phyloP scores from a whole-genome alignment of 2,329 filamentous ascomycete species.

The Botryotinia globosa region DNA sequence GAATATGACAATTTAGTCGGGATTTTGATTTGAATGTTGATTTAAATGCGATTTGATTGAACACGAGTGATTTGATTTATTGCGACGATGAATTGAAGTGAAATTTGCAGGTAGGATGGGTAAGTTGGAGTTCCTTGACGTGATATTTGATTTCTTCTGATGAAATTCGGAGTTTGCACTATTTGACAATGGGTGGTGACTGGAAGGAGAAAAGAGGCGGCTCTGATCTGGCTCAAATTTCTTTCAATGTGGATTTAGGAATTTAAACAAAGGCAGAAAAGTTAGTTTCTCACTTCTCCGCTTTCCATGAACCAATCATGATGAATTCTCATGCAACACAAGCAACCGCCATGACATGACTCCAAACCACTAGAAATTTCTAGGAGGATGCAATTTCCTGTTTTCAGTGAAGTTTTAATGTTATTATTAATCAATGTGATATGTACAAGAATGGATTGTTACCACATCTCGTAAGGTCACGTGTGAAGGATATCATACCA shows the following conservation, averaged over 20 bases:
- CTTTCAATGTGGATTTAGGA: background rate
- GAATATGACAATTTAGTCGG: background rate
- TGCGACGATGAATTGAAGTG: background rate
- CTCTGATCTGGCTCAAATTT: background rate
- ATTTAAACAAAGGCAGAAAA: background rate
- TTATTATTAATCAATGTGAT: background rate
- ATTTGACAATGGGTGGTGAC: background rate
- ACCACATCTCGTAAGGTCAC: background rate
- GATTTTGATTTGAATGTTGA: background rate
- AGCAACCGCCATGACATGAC: background rate
- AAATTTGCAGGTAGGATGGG: background rate
- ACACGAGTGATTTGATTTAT: background rate
- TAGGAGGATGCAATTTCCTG: background rate
- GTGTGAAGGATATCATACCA: background rate
- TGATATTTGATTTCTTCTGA: background rate
- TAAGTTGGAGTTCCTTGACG: background rate
- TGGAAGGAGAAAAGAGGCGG: background rate
- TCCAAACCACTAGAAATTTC: constrained; percentile 1
- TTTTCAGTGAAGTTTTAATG: background rate
- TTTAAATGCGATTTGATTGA: constrained; percentile 15
- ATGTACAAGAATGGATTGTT: background rate
- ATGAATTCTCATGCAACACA: background rate
- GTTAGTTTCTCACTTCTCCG: background rate
- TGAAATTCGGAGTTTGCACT: background rate
- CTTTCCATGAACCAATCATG: background rate